Evolutionary conservation across 345 rosid species (phyloP).

Genomic region (Camelina laxa): DNA sequence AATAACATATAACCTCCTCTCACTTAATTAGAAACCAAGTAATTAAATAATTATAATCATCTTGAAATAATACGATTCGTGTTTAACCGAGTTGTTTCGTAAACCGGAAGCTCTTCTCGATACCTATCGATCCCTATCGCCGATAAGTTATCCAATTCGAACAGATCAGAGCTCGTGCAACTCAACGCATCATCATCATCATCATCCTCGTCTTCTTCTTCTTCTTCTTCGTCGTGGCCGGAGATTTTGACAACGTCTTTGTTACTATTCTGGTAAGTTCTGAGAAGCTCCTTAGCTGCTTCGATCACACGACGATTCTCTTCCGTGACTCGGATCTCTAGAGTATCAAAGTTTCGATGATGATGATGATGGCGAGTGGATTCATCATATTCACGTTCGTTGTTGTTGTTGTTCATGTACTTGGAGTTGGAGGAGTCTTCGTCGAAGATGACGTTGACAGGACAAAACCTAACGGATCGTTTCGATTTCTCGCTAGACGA

Average conservation of each 20-base stretch:
- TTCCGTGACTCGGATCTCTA: conserved; percentile 42
- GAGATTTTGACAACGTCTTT: conserved; percentile 23
- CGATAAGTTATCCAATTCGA: conserved; percentile 84
- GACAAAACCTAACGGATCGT: conserved; percentile 75
- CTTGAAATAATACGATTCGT: conserved; percentile 47
- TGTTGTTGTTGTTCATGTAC: conserved; percentile 53
- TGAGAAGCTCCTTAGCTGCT: conserved; percentile 69
- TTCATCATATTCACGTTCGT: conserved; percentile 32
- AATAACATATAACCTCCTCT: conserved; percentile 1
- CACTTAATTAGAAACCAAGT: neutral
- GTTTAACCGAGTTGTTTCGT: conserved; percentile 78
- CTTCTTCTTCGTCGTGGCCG: neutral
- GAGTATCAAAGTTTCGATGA: conserved; percentile 1
- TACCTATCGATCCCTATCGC: conserved; percentile 52
- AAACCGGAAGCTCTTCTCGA: conserved; percentile 89
- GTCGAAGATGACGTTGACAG: conserved; percentile 73
- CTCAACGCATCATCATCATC: conserved; percentile 55
- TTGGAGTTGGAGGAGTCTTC: conserved; percentile 62
- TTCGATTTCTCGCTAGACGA: conserved; percentile 60
- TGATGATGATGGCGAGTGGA: conserved; percentile 21
- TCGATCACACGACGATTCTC: conserved; percentile 73
- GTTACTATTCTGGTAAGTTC: conserved; percentile 61
- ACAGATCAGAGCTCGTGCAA: conserved; percentile 56
- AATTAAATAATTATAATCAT: conserved; percentile 19
- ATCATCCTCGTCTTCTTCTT: conserved; percentile 37